Evolutionary conservation across 179 eudicot genomes (phyloP).

Genomic region (Camellia oleifera): DNA sequence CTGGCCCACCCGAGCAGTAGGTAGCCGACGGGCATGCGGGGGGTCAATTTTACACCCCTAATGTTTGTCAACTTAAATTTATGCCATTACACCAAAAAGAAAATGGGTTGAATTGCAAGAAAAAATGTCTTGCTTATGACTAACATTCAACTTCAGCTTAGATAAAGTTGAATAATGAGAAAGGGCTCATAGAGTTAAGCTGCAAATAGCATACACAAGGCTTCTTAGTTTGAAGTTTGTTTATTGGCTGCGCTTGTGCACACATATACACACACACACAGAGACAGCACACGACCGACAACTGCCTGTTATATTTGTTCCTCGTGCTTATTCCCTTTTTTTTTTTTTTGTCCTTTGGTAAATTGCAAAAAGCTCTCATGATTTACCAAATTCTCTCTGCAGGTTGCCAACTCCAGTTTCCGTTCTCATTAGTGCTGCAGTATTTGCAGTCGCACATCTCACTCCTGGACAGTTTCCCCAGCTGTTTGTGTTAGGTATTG

Average conservation of each 20-base stretch:
- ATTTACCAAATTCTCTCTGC: slow-evolving; percentile 22
- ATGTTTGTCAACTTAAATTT: background rate
- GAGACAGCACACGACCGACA: background rate
- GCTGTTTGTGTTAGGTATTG: slow-evolving; percentile 80
- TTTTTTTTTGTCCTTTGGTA: background rate
- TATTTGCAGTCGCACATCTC: slow-evolving; percentile 91
- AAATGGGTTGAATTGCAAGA: slow-evolving; percentile 4
- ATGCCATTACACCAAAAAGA: background rate
- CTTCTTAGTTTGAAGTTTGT: background rate
- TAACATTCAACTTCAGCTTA: background rate
- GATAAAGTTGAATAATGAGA: background rate
- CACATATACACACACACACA: background rate
- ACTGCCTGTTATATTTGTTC: background rate
- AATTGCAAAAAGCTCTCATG: background rate
- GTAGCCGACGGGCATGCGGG: no score
- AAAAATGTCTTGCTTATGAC: background rate
- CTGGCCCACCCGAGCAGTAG: no score
- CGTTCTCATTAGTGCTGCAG: slow-evolving; percentile 81
- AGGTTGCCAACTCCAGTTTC: slow-evolving; percentile 96
- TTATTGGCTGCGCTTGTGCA: background rate
- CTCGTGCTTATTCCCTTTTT: slow-evolving; percentile 1
- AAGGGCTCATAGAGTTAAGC: background rate
- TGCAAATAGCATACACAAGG: background rate
- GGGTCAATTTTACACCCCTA: no score
- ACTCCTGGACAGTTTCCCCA: slow-evolving; percentile 97